phyloP scores from a whole-genome alignment of 1,284 basidiomycete genomes.

The Ustilago lituana region DNA sequence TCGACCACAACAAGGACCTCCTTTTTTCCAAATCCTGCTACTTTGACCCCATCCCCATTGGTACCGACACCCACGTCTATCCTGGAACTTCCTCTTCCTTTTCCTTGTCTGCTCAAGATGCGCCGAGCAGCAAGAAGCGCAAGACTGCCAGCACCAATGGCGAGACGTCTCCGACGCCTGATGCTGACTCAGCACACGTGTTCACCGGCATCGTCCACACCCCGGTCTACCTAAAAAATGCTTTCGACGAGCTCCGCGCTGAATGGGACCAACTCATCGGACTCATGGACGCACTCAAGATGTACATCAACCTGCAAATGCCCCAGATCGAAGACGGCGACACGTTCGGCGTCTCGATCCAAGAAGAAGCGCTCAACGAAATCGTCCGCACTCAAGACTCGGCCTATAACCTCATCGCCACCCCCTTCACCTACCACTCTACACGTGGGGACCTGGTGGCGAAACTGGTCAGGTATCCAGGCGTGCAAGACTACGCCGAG shows the following conservation, averaged over 20 bases:
- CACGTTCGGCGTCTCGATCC: slow-evolving; percentile 49
- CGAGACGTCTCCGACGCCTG: not conserved
- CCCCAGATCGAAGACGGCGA: slow-evolving; percentile 55
- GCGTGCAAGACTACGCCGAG: slow-evolving; percentile 34
- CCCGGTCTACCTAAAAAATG: slow-evolving; percentile 14
- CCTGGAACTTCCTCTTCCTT: slow-evolving; percentile 12
- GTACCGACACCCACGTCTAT: slow-evolving; percentile 24
- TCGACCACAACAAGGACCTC: slow-evolving; percentile 24
- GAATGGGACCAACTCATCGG: slow-evolving; percentile 49
- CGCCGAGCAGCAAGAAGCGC: slow-evolving; percentile 33
- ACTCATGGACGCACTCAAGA: slow-evolving; percentile 45
- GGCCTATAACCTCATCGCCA: slow-evolving; percentile 45
- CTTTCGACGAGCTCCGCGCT: slow-evolving; percentile 29
- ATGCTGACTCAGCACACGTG: slow-evolving; percentile 21
- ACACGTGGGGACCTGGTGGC: slow-evolving; percentile 41
- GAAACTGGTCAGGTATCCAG: slow-evolving; percentile 41
- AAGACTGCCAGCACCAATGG: slow-evolving; percentile 22
- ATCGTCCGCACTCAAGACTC: slow-evolving; percentile 46
- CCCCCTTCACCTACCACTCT: slow-evolving; percentile 35
- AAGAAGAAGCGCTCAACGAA: slow-evolving; percentile 52
- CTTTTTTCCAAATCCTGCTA: slow-evolving; percentile 35
- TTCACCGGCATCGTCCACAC: slow-evolving; percentile 39
- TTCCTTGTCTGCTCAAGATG: slow-evolving; percentile 2
- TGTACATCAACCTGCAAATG: slow-evolving; percentile 54
- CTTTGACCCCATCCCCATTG: slow-evolving; percentile 23